Evolutionary conservation across 192 early-diverging fungal species (phyloP).

Genomic region (Lobosporangium transversale): DNA sequence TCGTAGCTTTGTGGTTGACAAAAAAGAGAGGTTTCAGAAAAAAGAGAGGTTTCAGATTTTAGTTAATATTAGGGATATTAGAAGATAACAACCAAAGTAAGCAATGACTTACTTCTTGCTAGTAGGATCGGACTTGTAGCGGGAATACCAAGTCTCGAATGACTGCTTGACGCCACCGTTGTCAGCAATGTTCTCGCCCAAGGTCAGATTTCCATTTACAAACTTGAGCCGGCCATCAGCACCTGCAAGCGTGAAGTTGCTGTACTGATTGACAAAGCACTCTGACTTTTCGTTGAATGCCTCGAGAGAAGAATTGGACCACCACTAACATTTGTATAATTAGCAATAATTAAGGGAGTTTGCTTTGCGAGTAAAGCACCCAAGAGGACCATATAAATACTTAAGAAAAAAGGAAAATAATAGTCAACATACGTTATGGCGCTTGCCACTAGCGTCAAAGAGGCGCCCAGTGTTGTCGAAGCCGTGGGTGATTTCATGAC

Average conservation of each 20-base stretch:
- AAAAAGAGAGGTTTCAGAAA: not conserved
- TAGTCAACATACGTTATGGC: conserved; percentile 11
- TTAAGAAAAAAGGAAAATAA: not conserved
- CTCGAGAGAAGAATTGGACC: conserved; percentile 66
- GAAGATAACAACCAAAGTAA: conserved; percentile 44
- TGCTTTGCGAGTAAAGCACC: no score
- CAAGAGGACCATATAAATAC: not conserved
- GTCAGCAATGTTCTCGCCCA: conserved; percentile 77
- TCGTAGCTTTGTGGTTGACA: conserved; percentile 11
- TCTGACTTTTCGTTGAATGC: conserved; percentile 59
- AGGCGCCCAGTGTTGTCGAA: conserved; percentile 63
- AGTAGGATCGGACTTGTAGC: conserved; percentile 19
- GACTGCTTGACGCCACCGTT: conserved; percentile 69
- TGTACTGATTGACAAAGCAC: conserved; percentile 77
- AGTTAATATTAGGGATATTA: not conserved
- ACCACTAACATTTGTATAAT: conserved; percentile 68
- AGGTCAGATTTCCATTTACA: conserved; percentile 64
- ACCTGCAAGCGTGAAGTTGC: conserved; percentile 54
- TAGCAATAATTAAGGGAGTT: conserved; percentile 24
- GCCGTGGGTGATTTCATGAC: conserved; percentile 73
- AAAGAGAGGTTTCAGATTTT: no score
- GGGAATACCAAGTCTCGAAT: conserved; percentile 53
- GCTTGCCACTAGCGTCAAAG: conserved; percentile 51
- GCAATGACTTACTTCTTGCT: conserved; percentile 38
- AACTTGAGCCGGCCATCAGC: conserved; percentile 23